These are phyloP conservation scores for Porcisia hertigi DNA, from an alignment of 208 protist species.

Conservation along the genomic window DNA sequence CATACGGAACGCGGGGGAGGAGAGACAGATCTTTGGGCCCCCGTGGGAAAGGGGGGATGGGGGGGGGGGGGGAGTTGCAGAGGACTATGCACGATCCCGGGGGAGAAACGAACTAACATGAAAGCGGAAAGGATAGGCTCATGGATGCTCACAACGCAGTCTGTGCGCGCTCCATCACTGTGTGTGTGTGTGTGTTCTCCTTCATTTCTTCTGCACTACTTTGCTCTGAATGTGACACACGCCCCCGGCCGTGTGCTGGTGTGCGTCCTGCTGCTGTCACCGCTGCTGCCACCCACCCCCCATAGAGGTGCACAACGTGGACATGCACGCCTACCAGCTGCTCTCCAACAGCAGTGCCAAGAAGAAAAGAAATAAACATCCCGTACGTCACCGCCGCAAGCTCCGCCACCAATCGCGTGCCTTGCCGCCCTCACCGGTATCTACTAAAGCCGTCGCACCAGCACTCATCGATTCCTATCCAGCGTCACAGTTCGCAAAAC, in stretches of 20 bases:
- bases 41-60: background rate
- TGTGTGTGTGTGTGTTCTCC: too few species aligned
- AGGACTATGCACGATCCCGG: background rate
- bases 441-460: background rate
- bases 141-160: background rate
- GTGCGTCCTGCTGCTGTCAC: background rate
- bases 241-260: too few species aligned
- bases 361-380: background rate
- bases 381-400: background rate
- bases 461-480: background rate
- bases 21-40: background rate
- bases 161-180: background rate
- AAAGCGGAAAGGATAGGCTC: constrained; percentile 1
- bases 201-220: background rate
- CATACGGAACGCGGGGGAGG: background rate
- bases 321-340: background rate
- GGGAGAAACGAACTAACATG: background rate
- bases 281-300: background rate
- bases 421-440: background rate
- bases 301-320: background rate
- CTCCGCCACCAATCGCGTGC: background rate
- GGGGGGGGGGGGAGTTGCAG: background rate
- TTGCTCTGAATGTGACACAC: background rate
- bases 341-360: background rate
- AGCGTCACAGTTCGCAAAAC: background rate